A percentile compares a stretch with the other conserved stretches of the same genome.
These are phyloP conservation scores for Jaltomata sinuosa DNA, from an alignment of 257 asterid genomes.

Conservation along the genomic window DNA sequence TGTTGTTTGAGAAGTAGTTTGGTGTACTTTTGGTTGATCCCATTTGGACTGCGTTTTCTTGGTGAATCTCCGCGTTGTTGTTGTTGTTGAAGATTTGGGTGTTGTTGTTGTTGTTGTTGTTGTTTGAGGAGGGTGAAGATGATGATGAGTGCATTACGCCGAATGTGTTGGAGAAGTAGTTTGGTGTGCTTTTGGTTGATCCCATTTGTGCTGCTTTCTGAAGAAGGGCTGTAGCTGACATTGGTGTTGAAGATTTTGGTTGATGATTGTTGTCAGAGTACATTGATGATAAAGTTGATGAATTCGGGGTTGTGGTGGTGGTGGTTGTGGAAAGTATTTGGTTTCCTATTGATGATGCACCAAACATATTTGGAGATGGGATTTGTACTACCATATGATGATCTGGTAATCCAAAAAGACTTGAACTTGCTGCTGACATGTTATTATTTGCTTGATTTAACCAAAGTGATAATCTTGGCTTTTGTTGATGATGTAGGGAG, in stretches of 20 bases:
- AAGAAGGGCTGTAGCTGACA: conserved; percentile 89
- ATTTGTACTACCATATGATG: conserved; percentile 53
- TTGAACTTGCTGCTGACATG: conserved; percentile 3
- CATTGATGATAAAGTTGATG: no score
- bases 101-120: neutral
- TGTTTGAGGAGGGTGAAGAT: conserved; percentile 17
- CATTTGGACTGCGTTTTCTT: conserved; percentile 79
- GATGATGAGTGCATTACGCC: conserved; percentile 47
- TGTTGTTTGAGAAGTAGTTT: conserved; percentile 23
- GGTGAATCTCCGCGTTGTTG: conserved; percentile 43
- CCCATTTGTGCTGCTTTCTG: conserved; percentile 94
- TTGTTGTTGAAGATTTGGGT: conserved; percentile 26
- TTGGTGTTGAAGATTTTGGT: conserved; percentile 26
- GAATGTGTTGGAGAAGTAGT: conserved; percentile 33
- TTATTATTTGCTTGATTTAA: conserved; percentile 29
- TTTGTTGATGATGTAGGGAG: conserved; percentile 13
- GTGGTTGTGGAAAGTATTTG: conserved; percentile 5
- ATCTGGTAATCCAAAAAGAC: conserved; percentile 7
- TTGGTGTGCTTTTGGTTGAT: conserved; percentile 44
- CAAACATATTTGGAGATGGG: conserved; percentile 26
- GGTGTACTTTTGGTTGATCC: conserved; percentile 63
- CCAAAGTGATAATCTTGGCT: conserved; percentile 65
- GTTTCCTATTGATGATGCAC: conserved; percentile 26
- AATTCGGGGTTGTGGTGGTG: conserved; percentile 8
- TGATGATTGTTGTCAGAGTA: conserved; percentile 13